phyloP scores from a whole-genome alignment of 768 basidiomycete genomes.

The Cyathus striatus region DNA sequence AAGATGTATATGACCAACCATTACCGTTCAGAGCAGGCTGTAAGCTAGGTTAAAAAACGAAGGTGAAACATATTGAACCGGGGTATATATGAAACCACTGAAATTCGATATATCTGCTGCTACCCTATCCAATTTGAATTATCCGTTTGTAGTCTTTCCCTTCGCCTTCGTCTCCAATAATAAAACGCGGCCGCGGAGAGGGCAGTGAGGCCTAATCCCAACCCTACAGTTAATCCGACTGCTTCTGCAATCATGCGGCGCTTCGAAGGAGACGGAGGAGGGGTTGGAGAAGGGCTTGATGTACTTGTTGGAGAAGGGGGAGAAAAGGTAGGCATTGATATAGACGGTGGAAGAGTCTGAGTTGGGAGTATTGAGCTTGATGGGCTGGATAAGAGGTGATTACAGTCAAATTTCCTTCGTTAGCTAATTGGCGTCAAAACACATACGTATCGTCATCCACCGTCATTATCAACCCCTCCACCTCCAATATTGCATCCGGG shows the following conservation, averaged over 20 bases:
- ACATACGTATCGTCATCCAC: not conserved
- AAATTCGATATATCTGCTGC: too few species aligned
- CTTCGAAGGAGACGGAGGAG: conserved; percentile 4
- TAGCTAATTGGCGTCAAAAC: conserved; percentile 3
- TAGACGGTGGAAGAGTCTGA: conserved; percentile 27
- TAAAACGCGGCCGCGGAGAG: conserved; percentile 15
- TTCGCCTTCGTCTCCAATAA: conserved; percentile 19
- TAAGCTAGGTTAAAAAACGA: too few species aligned
- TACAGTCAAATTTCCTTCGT: not conserved
- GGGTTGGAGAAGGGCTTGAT: conserved; percentile 9
- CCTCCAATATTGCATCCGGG: not conserved
- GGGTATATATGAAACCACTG: too few species aligned
- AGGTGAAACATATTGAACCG: too few species aligned
- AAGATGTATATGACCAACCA: too few species aligned
- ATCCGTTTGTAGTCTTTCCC: too few species aligned
- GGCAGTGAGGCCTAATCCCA: conserved; percentile 26
- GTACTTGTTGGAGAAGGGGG: conserved; percentile 10
- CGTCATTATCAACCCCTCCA: not conserved
- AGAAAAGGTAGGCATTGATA: conserved; percentile 26
- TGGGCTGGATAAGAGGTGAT: conserved; percentile 7
- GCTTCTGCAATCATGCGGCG: conserved; percentile 24
- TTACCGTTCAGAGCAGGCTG: too few species aligned
- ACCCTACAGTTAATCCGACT: conserved; percentile 27
- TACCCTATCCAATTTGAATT: too few species aligned
- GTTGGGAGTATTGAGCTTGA: conserved; percentile 29